Base-by-base conservation (phyloP, 164 flowering plant genomes). In the Macadamia tetraphylla region DNA sequence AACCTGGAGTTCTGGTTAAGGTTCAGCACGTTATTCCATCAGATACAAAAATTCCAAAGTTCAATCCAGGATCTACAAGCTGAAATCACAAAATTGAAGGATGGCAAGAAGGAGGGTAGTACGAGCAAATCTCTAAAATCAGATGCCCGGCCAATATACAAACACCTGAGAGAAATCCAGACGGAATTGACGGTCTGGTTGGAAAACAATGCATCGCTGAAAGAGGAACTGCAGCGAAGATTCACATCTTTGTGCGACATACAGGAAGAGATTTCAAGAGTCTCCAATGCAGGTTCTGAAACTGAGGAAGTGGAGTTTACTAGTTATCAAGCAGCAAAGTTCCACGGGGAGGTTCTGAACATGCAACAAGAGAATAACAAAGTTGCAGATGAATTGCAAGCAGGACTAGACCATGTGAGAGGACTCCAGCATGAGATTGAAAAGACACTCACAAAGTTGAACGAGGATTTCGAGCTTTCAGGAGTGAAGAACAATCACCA, bases 341-440 rank as follows among this genome's bases (percentile, higher is more conserved):
- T 93, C 64, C 93, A 89, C 76, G 97, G 98, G 14, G 98, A 93
- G 80, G 77, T 88, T 63, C 66, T 82, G 70, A 93, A 88, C 81
- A 93, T 93, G 98, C 80, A 89, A 70, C 95, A 93, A 77, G 97
- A 93, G 80, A 92, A 89, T 64, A 85, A 84, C 74, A 90, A 86
- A 75, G 92, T 89, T 52, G 88, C 86, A 40, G 84, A 88, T 58
- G 98, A 93, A 76, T 68, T 93, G 62, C 84, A 89, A 70, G 84
- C 88, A 30, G 94, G 91, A 18, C 12, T 87, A 43, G 92, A 91
- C 71, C 88, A 83, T 70, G 81, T 82, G 13, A 75, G 75, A 3
- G 68, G 66, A 0, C 83, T 88, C 48, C 92, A 84, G 52, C 57
- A 72, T 15, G 91, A 88, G 32, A 78, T 85, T 7, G 88, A 88